Base-by-base conservation (phyloP, 345 rosid genomes). In the Syzygium aqueum region DNA sequence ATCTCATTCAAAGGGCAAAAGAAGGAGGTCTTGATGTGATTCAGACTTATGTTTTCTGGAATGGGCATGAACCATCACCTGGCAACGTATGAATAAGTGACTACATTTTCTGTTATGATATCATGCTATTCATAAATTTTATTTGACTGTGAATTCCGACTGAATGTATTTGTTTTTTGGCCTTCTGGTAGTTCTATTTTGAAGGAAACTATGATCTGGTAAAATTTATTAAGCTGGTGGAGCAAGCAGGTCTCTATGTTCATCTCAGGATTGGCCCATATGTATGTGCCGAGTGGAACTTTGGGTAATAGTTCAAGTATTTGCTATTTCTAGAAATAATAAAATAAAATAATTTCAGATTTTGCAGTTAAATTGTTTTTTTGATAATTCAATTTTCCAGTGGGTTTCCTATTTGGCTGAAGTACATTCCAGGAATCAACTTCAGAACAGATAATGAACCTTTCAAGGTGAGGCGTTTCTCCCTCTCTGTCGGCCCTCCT, bases 381-480 rank as follows among this genome's bases (percentile, higher is more conserved):
- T 19, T 84, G 16, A 53, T 51, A 30, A 33, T 84, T 53, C 40
- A 84, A 30, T 53, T 84, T 57, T 52, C 67, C 96, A 98, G 99
- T 86, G 99, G 99, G 77, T 96, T 98, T 88, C 99, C 99, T 87
- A 97, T 98, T 91, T 98, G 99, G 99, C 95, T 98, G 80, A 98
- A 98, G 92, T 98, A 98, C 92, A 89, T 96, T 91, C 99, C 96
- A 15, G 99, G 99, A 52, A 96, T 98, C 88, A 89, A 90, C 90
- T 98, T 98, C 95, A 96, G 99, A 92, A 96, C 99, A 56, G 91
- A 96, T 88, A 98, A 98, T 87, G 96, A 93, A 84, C 99, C 98
- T 84, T 98, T 98, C 91, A 98, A 96, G 98, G 99, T 94, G 82
- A 88, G 92, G 33, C 84, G 73, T 59, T 52, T 53, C 87, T 56